Evolutionary conservation across 139 green algal species (phyloP), one percentile per base, ranked within the genome.

Genomic region (Micromonas pusilla): DNA sequence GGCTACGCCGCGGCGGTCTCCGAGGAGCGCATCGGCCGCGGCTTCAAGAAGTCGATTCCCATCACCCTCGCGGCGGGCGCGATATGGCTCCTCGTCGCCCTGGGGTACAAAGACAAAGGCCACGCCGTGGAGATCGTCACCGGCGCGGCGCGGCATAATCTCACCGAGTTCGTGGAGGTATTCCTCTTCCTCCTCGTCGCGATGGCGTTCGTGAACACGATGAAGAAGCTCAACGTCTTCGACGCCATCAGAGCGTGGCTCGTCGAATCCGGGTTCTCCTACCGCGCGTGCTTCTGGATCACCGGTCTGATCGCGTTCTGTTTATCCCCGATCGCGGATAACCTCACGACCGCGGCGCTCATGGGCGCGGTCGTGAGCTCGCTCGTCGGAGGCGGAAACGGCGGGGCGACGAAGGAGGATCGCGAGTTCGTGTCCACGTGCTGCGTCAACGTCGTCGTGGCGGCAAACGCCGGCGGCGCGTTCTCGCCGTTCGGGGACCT

Each of bases 391-490:
- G n/a, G n/a, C n/a, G n/a, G n/a, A n/a, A n/a, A n/a, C n/a, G n/a
- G n/a, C n/a, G n/a, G n/a, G n/a, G n/a, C n/a, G n/a, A 73, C 75
- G 23, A 26, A 53, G 23, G 73, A 37, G 25, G 13, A 83, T 20
- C 52, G 72, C 39, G 30, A 52, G 33, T 83, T 73, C 74, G 67
- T 83, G 3, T 21, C 32, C 0, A 37, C 82, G 79, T 66, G 60
- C 34, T 80, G 71, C 72, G 52, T 83, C 13, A 83, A 83, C 60
- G 80, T 80, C 30, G 79, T 83, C 32, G 79, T 83, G 19, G 79
- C 79, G 31, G 57, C 73, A 38, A 83, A 83, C 52, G 73, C 79
- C 1, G 79, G 79, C 54, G 79, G 79, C 2, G 79, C 73, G 3
- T 83, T 83, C 64, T 66, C 25, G 2, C 79, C 79, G 30, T 83